These are phyloP conservation scores for Capronia coronata DNA, from an alignment of 2,329 filamentous ascomycete species.

Conservation along the genomic window DNA sequence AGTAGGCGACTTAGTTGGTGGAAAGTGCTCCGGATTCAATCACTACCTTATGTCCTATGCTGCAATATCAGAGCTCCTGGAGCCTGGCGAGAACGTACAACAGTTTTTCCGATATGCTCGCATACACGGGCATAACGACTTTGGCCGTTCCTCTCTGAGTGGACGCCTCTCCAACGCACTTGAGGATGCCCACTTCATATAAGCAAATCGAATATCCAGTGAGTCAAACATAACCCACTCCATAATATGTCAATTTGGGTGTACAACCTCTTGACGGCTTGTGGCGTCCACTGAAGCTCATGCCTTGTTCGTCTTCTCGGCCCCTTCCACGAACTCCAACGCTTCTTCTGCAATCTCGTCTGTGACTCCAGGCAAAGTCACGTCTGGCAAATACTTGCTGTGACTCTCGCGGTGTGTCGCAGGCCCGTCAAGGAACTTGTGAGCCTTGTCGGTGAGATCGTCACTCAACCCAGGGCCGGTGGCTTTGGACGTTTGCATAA, in stretches of 20 bases:
- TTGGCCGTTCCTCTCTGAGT: no score
- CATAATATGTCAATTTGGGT: slow-evolving; percentile 1
- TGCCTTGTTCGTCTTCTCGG: slow-evolving; percentile 8
- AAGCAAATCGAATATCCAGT: no score
- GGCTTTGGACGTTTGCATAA: slow-evolving; percentile 11
- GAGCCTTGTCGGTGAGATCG: slow-evolving; percentile 19
- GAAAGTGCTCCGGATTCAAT: no score
- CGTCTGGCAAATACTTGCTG: slow-evolving; percentile 22
- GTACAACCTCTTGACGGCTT: background rate
- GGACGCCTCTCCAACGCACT: no score
- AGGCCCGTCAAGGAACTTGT: slow-evolving; percentile 17
- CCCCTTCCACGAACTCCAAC: slow-evolving; percentile 17
- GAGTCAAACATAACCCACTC: no score
- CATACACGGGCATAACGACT: no score
- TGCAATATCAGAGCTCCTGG: no score
- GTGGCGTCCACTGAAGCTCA: background rate
- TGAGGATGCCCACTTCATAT: no score
- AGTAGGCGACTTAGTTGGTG: no score
- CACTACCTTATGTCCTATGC: no score
- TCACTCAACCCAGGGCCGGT: slow-evolving; percentile 17
- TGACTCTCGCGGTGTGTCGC: slow-evolving; percentile 20
- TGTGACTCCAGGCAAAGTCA: slow-evolving; percentile 19
- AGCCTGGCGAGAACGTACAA: no score
- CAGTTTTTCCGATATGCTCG: no score
- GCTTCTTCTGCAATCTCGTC: slow-evolving; percentile 23